These are phyloP conservation scores for Clonostachys rosea DNA, from an alignment of 2,329 filamentous ascomycete genomes.

Conservation along the genomic window DNA sequence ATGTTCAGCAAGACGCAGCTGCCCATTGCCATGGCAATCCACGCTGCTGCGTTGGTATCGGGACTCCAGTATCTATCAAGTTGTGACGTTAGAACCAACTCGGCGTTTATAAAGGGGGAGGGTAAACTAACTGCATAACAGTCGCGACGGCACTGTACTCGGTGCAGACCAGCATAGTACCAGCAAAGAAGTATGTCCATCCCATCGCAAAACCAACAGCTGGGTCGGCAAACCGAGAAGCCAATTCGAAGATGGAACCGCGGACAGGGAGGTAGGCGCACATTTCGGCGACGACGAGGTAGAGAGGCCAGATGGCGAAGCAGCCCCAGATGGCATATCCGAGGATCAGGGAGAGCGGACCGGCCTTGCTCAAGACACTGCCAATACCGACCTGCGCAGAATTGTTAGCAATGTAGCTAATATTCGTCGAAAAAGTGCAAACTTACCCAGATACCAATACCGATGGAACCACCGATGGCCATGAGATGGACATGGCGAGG, in stretches of 20 bases:
- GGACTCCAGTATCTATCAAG: constrained; percentile 21
- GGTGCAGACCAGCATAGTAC: constrained; percentile 37
- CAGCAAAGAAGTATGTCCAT: constrained; percentile 45
- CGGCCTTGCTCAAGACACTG: constrained; percentile 31
- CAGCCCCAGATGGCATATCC: constrained; percentile 38
- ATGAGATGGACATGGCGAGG: constrained; percentile 43
- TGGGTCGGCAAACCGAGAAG: constrained; percentile 49
- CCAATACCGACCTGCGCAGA: constrained; percentile 28
- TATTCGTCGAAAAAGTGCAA: too few species aligned
- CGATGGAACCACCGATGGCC: constrained; percentile 42
- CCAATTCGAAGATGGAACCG: constrained; percentile 50
- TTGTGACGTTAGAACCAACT: too few species aligned
- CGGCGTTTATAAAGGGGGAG: too few species aligned
- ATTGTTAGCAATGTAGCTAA: too few species aligned
- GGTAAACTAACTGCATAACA: constrained; percentile 27
- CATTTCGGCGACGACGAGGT: constrained; percentile 51
- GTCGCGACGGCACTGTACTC: constrained; percentile 38
- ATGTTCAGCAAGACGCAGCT: constrained; percentile 41
- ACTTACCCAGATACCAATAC: constrained; percentile 30
- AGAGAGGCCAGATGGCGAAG: constrained; percentile 36
- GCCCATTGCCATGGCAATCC: constrained; percentile 40
- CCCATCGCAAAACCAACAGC: constrained; percentile 52
- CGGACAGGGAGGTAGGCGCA: constrained; percentile 49
- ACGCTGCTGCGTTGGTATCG: constrained; percentile 37
- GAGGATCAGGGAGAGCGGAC: constrained; percentile 35